Conservation (phyloP, 805 yeast species). For the Yarrowia alimentaria region DNA sequence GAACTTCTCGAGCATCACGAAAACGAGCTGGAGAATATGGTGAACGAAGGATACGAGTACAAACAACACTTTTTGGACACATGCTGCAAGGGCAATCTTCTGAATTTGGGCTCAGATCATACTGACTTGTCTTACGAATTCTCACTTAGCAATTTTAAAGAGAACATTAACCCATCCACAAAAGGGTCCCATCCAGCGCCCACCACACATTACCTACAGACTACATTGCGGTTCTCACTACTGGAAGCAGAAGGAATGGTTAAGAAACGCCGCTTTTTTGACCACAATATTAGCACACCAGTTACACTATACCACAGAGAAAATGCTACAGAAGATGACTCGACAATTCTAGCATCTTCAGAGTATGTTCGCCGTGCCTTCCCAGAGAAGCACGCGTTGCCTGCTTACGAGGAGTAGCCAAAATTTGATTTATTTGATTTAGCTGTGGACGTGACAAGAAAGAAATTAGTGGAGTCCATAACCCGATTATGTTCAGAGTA, state of each 20-base stretch:
- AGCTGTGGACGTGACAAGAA: no score
- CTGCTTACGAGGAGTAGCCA: background rate
- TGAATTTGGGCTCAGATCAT: background rate
- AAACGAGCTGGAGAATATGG: conserved; percentile 2
- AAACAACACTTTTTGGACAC: conserved; percentile 9
- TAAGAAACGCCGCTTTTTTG: background rate
- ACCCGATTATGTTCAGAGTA: no score
- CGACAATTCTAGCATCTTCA: background rate
- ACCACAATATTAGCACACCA: conserved; percentile 3
- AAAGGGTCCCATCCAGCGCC: background rate
- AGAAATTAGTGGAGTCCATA: no score
- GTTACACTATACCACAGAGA: conserved; percentile 2
- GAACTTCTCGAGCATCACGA: conserved; percentile 7
- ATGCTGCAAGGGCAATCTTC: conserved; percentile 6
- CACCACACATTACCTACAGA: background rate
- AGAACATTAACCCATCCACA: conserved; percentile 8
- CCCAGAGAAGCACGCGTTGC: conserved; percentile 1
- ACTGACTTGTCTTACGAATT: conserved; percentile 1
- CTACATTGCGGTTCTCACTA: background rate
- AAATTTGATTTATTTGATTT: background rate
- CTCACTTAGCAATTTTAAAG: conserved; percentile 4
- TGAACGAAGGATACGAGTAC: background rate
- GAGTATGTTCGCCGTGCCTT: background rate
- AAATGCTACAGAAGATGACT: background rate
- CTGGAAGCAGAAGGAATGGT: background rate